These are phyloP conservation scores for Apium graveolens DNA, from an alignment of 129 eudicot genomes.

Conservation along the genomic window DNA sequence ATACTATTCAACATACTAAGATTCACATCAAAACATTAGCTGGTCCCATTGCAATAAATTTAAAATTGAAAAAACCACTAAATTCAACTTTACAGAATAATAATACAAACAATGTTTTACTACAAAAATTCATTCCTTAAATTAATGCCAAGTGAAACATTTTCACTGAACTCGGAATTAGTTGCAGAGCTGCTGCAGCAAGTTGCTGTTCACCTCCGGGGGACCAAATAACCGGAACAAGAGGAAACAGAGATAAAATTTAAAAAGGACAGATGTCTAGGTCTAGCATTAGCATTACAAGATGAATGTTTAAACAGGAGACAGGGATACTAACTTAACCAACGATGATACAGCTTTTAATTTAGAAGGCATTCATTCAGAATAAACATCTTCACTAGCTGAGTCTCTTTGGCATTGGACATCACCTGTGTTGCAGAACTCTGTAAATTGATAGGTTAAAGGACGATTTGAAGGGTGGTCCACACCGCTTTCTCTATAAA, in stretches of 20 bases:
- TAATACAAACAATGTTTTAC: background rate
- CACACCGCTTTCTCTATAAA: constrained; percentile 3
- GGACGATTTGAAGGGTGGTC: constrained; percentile 7
- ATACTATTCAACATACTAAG: too few relatives aligned
- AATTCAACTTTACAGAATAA: background rate
- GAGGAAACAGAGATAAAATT: background rate
- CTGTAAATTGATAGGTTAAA: constrained; percentile 8
- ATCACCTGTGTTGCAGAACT: constrained; percentile 14
- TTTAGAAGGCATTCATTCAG: constrained; percentile 1
- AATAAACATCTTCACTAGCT: constrained; percentile 19
- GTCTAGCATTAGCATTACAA: constrained; percentile 1
- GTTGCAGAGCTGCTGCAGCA: constrained; percentile 1
- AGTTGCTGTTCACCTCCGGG: background rate
- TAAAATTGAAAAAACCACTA: background rate
- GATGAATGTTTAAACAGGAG: background rate
- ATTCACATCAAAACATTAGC: background rate
- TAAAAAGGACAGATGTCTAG: background rate
- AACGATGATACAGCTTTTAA: constrained; percentile 13
- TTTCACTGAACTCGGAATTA: background rate
- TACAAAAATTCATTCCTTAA: background rate
- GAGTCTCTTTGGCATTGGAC: constrained; percentile 13
- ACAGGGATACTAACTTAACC: background rate
- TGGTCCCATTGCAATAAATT: too few relatives aligned
- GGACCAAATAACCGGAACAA: background rate
- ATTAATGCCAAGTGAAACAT: background rate